Evolutionary conservation across 2,329 filamentous ascomycete genomes (phyloP), one percentile per base, ranked within the genome.

Genomic region (Seiridium cupressi): DNA sequence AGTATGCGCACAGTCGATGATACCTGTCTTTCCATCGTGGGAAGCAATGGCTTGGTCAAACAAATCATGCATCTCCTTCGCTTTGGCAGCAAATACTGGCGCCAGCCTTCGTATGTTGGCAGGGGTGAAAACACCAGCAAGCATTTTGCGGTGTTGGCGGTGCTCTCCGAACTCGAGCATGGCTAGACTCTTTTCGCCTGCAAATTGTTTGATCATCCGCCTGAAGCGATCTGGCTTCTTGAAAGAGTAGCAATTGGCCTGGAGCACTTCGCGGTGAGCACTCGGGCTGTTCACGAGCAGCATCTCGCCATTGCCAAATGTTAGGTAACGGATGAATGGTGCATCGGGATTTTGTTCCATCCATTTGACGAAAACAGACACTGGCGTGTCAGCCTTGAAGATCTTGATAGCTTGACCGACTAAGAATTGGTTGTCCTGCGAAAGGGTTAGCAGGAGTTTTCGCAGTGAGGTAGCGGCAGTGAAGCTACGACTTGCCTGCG

Each of bases 91-190:
- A 49, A 79, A 70, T 3, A 70, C 51, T 4, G 74, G 73, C 7
- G 74, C 69, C 13, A 78, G 66, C 18, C 68, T 68, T 18, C 71
- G 71, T n/a, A 76, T 65, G 38, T 74, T 73, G 1, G 65, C 55
- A 5, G 67, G 55, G 0, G 72, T 69, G 57, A 79, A 78, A 3
- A 68, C 65, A 7, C 61, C 54, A 49, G 57, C 69, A 13, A 79
- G 61, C 56, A 73, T 63, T 11, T 69, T 72, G 35, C 75, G 66
- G 44, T 75, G 70, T n/a, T 60, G 59, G 46, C 68, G 70, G 54
- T 79, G 76, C 49, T 70, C 65, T 8, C 72, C 72, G 13, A 72
- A 73, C 51, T 77, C 73, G 5, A 71, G 64, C 40, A 76, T 73
- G 2, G 73, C 67, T 3, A 78, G 63, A 0, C 75, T 76, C 3